Percentiles rank a stretch among this genome's conserved stretches.
Evolutionary conservation across 2,329 filamentous ascomycete species (phyloP).

Genomic region (Pseudogymnoascus sp.): DNA sequence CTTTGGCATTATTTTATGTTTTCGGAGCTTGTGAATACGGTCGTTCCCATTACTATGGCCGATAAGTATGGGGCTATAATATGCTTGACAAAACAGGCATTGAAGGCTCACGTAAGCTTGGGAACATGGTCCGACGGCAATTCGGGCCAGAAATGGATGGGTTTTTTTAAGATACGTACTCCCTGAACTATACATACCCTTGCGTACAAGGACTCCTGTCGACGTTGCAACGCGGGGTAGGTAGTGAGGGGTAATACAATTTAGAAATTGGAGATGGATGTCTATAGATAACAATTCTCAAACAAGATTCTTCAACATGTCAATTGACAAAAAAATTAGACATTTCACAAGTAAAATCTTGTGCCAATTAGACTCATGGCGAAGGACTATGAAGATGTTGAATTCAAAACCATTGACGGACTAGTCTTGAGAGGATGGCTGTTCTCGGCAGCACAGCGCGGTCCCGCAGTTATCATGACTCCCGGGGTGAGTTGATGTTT

Average conservation of each 20-base stretch:
- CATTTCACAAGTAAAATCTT: background rate
- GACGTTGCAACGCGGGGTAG: background rate
- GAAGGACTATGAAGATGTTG: constrained; percentile 13
- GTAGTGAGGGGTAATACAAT: background rate
- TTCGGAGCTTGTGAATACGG: background rate
- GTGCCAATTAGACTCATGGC: background rate
- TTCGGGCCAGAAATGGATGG: background rate
- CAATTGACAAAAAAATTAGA: background rate
- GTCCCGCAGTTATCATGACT: constrained; percentile 11
- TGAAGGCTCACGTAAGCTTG: background rate
- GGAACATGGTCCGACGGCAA: background rate
- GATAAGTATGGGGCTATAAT: background rate
- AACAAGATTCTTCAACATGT: background rate
- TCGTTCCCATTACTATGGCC: background rate
- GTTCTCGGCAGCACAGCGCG: constrained; percentile 13
- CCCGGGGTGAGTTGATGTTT: constrained; percentile 13
- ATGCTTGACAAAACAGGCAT: background rate
- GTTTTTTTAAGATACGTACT: background rate
- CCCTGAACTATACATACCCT: background rate
- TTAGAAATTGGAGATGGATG: too few relatives aligned
- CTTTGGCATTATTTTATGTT: background rate
- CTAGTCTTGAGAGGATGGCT: constrained; percentile 22
- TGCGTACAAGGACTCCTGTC: background rate
- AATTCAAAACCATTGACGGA: constrained; percentile 19
- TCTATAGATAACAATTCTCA: background rate